Evolutionary conservation across 768 basidiomycete genomes (phyloP).

Genomic region (Lactarius quietus): DNA sequence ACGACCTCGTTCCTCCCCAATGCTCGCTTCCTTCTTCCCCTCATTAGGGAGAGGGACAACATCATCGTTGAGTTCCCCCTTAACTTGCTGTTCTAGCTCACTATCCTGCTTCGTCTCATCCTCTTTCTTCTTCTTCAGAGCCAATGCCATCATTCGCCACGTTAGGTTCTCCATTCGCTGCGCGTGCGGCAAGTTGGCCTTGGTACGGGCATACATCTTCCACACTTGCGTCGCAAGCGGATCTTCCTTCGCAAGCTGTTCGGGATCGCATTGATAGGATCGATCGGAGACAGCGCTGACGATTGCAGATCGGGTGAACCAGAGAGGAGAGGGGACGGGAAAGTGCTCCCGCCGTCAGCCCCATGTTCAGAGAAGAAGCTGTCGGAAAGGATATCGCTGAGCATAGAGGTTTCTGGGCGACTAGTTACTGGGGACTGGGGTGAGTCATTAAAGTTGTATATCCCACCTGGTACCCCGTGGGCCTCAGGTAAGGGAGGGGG

Average conservation of each 20-base stretch:
- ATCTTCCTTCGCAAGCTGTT: conserved; percentile 73
- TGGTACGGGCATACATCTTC: conserved; percentile 92
- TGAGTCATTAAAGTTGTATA: conserved; percentile 9
- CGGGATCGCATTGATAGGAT: conserved; percentile 46
- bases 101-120: conserved; percentile 47
- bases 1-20: conserved; percentile 59
- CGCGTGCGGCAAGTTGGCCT: conserved; percentile 85
- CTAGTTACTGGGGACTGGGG: conserved; percentile 11
- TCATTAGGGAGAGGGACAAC: conserved; percentile 16
- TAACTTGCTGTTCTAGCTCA: conserved; percentile 25
- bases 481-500: conserved; percentile 31
- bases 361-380: conserved; percentile 54
- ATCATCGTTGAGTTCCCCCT: conserved; percentile 27
- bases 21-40: conserved; percentile 23
- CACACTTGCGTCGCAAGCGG: conserved; percentile 95
- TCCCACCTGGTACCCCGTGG: conserved; percentile 28
- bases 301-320: conserved; percentile 66
- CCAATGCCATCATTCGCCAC: conserved; percentile 98
- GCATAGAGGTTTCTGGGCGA: conserved; percentile 35
- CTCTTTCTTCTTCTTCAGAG: conserved; percentile 84
- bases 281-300: conserved; percentile 38
- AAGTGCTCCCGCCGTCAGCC: conserved; percentile 46
- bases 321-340: conserved; percentile 60
- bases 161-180: conserved; percentile 98
- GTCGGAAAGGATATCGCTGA: conserved; percentile 49